These are phyloP conservation scores for Gymnopilus junonius DNA, from an alignment of 768 basidiomycete species.

Conservation along the genomic window DNA sequence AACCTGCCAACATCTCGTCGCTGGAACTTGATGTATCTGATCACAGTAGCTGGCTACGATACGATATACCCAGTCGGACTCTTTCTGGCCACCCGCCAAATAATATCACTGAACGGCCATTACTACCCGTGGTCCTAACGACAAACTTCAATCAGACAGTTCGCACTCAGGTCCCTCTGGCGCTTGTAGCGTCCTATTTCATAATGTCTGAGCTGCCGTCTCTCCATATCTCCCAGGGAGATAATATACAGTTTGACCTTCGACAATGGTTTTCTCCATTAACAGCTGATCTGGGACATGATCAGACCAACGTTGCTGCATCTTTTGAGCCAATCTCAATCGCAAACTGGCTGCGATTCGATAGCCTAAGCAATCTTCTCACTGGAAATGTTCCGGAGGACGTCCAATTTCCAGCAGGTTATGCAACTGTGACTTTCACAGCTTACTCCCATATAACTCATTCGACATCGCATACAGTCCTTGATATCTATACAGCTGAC, in stretches of 20 bases:
- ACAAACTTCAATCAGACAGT: constrained; percentile 72
- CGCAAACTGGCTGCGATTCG: constrained; percentile 56
- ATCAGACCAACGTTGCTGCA: constrained; percentile 54
- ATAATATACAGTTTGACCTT: constrained; percentile 57
- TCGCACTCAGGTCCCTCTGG: constrained; percentile 64
- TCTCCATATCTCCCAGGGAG: constrained; percentile 55
- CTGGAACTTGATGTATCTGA: constrained; percentile 63
- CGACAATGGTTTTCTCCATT: constrained; percentile 58
- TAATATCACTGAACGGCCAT: constrained; percentile 36
- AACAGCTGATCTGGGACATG: constrained; percentile 34
- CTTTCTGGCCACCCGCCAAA: constrained; percentile 69
- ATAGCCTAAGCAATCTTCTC: constrained; percentile 47
- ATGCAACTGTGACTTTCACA: constrained; percentile 61
- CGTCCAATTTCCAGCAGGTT: constrained; percentile 40
- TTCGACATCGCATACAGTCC: constrained; percentile 69
- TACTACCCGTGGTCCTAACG: constrained; percentile 64
- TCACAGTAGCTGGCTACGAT: constrained; percentile 62
- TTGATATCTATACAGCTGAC: constrained; percentile 53
- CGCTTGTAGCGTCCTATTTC: constrained; percentile 78
- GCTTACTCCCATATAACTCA: constrained; percentile 70
- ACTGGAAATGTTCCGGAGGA: constrained; percentile 57
- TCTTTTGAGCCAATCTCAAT: constrained; percentile 56
- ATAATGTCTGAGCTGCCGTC: constrained; percentile 57
- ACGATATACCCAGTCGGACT: constrained; percentile 56
- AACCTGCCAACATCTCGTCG: constrained; percentile 57